A percentile compares a stretch with the other conserved stretches of the same genome.
phyloP scores from a whole-genome alignment of 176 grass and related monocot genomes.

The Carex parvula region DNA sequence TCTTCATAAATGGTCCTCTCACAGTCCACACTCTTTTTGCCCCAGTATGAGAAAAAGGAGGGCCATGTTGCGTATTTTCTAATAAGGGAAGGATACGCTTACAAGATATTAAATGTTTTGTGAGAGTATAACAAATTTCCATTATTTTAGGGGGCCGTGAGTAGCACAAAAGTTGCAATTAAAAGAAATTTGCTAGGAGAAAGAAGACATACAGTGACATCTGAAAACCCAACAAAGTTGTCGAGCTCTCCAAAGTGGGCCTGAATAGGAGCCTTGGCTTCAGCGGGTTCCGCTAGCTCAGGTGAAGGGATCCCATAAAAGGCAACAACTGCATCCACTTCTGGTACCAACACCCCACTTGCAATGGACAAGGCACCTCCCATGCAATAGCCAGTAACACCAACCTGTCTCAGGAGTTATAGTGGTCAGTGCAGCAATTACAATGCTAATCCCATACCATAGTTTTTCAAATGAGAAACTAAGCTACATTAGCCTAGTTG shows the following conservation, averaged over 20 bases:
- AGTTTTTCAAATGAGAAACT: neutral
- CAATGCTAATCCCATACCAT: neutral
- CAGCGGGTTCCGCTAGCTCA: constrained; percentile 73
- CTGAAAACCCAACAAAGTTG: constrained; percentile 75
- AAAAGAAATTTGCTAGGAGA: neutral
- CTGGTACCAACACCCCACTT: constrained; percentile 78
- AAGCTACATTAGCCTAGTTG: neutral
- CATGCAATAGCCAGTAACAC: constrained; percentile 95
- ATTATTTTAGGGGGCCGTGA: neutral
- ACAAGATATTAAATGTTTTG: neutral
- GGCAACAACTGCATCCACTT: constrained; percentile 89
- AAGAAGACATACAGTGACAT: constrained; percentile 59
- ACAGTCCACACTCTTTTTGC: neutral
- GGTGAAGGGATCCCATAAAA: constrained; percentile 83
- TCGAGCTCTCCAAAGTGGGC: constrained; percentile 89
- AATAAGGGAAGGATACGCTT: neutral
- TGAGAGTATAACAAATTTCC: neutral
- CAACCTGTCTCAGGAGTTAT: constrained; percentile 45
- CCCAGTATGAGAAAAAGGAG: neutral
- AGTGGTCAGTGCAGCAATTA: neutral
- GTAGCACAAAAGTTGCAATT: neutral
- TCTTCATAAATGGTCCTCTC: neutral
- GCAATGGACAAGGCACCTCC: constrained; percentile 88
- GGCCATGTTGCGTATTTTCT: neutral
- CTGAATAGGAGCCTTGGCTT: constrained; percentile 84